Base-by-base conservation (phyloP, 371 early-diverging fungal genomes). In the Gilbertella persicaria region DNA sequence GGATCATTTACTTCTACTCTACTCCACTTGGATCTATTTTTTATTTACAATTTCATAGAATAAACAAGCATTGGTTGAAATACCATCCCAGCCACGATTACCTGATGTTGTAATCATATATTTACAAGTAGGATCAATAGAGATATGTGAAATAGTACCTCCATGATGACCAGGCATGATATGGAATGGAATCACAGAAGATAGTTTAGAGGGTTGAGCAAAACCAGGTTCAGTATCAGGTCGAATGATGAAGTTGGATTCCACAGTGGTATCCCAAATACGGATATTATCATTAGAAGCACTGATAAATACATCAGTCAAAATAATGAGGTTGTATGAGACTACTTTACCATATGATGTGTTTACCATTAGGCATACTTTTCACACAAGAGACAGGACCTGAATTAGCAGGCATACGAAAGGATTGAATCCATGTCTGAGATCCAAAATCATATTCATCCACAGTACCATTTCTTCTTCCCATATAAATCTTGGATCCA, bases 221-320 rank as follows among this genome's bases (percentile, higher is more conserved):
- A 62, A 55, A 2, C 53, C 56, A 7, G 37, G 45, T 26, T 69
- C 66, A 20, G 50, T 45, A 26, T 69, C 69, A 20, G 71, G 62
- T 28, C 60, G 53, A 25, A 74, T 67, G 2, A 67, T 73, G 44
- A 69, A 73, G 2, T 57, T 21, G 4, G 79, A 72, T 17, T 78
- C 79, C 10, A 63, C 40, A 3, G 67, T 53, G 7, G 73, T 74
- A 54, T 95, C 90, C 95, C 95, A 98, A 38, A 96, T 66, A 23
- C 98, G 84, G 43, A 98, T 79, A 58, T 94, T 97, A 62, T 98
- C 98, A 23, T 83, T 83, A 0, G 97, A 97, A 0, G 91, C 93
- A 57, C 94, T 93, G 46, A 29, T 7, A 40, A n/a, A 14, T 37
- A 28, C n/a, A n/a, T n/a, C n/a, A n/a, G n/a, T n/a, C n/a, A n/a